phyloP scores from a whole-genome alignment of 2,329 filamentous ascomycete genomes.

The Hypoxylon sp. region DNA sequence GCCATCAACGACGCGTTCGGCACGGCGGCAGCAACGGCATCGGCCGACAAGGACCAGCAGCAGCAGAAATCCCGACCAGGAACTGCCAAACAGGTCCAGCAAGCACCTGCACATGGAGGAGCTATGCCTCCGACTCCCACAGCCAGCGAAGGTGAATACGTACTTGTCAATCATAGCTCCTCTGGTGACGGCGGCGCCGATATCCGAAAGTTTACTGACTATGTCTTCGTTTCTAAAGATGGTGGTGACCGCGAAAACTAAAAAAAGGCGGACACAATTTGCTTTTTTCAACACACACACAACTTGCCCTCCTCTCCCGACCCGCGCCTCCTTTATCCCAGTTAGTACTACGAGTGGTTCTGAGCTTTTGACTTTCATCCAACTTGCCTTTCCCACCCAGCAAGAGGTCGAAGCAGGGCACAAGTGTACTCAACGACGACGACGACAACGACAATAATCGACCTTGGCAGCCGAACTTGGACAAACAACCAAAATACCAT shows the following conservation, averaged over 20 bases:
- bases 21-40: slow-evolving; percentile 40
- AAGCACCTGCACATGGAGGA: slow-evolving; percentile 67
- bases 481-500: slow-evolving; percentile 20
- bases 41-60: slow-evolving; percentile 53
- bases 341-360: slow-evolving; percentile 26
- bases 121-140: slow-evolving; percentile 73
- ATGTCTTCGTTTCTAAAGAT: slow-evolving; percentile 60
- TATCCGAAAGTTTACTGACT: slow-evolving; percentile 60
- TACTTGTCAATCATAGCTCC: slow-evolving; percentile 55
- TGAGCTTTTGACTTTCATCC: slow-evolving; percentile 33
- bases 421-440: slow-evolving; percentile 21
- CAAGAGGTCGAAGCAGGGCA: slow-evolving; percentile 16
- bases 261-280: slow-evolving; percentile 20
- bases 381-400: slow-evolving; percentile 3
- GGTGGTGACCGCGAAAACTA: slow-evolving; percentile 60
- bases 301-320: neutral
- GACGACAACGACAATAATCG: slow-evolving; percentile 16
- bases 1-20: slow-evolving; percentile 52
- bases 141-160: slow-evolving; percentile 74
- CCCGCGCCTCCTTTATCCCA: slow-evolving; percentile 17
- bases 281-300: slow-evolving; percentile 20
- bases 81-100: slow-evolving; percentile 65
- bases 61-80: slow-evolving; percentile 64
- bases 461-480: slow-evolving; percentile 30
- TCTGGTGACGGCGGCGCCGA: slow-evolving; percentile 52